Evolutionary conservation across 139 green algal genomes (phyloP).

Genomic region (Diplosphaera chodatii): DNA sequence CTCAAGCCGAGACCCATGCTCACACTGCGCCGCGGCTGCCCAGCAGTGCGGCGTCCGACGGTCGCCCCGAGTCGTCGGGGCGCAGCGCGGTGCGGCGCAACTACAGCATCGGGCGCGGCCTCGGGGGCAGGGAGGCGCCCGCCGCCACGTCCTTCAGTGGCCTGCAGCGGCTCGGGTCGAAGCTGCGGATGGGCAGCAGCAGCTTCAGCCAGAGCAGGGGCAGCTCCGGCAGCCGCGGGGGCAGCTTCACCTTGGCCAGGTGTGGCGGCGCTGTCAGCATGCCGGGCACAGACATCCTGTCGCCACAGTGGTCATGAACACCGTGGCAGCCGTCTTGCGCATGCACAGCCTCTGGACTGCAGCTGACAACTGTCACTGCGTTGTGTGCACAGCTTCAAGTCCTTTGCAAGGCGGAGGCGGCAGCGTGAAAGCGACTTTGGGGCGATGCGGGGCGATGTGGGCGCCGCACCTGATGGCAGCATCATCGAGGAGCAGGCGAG

Average conservation of each 20-base stretch:
- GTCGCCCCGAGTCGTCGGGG: neutral
- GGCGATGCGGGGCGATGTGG: neutral
- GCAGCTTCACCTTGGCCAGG: neutral
- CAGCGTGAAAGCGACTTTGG: neutral
- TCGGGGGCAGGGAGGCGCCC: neutral
- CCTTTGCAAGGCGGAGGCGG: neutral
- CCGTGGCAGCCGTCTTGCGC: too few relatives aligned
- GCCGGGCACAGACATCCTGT: too few relatives aligned
- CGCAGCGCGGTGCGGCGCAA: neutral
- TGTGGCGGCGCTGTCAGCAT: too few relatives aligned
- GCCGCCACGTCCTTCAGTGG: neutral
- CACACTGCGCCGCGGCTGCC: too few relatives aligned
- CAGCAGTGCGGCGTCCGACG: neutral
- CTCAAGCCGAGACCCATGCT: too few relatives aligned
- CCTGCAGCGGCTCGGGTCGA: neutral
- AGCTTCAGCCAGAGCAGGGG: too few relatives aligned
- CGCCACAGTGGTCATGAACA: too few relatives aligned
- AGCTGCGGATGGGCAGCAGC: neutral
- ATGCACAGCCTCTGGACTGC: too few relatives aligned
- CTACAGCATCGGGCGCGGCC: neutral
- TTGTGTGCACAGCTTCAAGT: too few relatives aligned
- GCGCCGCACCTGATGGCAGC: constrained; percentile 2
- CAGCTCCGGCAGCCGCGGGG: too few relatives aligned
- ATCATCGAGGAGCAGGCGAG: neutral
- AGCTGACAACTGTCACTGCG: too few relatives aligned